Evolutionary conservation across 768 basidiomycete genomes (phyloP).

Genomic region (Boletus rubroflammeus): DNA sequence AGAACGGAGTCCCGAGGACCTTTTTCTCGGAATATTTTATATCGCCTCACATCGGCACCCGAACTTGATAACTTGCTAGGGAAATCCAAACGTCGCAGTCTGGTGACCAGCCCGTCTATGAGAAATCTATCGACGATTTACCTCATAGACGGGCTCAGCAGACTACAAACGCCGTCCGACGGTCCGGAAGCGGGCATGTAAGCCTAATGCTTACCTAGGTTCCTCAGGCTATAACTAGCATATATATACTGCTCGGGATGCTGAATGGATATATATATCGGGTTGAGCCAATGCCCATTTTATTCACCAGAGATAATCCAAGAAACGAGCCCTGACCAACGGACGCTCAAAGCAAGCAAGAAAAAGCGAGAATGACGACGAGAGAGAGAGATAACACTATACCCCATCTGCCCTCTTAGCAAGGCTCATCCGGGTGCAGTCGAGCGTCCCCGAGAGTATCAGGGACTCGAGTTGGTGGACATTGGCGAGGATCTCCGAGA

Average conservation of each 20-base stretch:
- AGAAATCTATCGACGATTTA: too few relatives aligned
- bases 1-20: background rate
- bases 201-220: too few relatives aligned
- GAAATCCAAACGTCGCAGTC: background rate
- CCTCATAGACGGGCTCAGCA: too few relatives aligned
- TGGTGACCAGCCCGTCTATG: too few relatives aligned
- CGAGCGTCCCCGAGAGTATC: slow-evolving; percentile 50
- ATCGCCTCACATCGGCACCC: background rate
- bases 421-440: slow-evolving; percentile 35
- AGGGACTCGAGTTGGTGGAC: slow-evolving; percentile 65
- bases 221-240: too few relatives aligned
- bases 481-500: slow-evolving; percentile 56
- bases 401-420: background rate
- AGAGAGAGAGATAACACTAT: background rate
- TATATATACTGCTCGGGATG: too few relatives aligned
- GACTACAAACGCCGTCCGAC: too few relatives aligned
- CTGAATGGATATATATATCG: too few relatives aligned
- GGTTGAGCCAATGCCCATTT: too few relatives aligned
- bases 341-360: background rate
- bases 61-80: too few relatives aligned
- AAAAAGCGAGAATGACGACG: background rate
- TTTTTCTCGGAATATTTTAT: slow-evolving; percentile 4
- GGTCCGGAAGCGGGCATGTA: too few relatives aligned
- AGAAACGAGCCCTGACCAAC: background rate
- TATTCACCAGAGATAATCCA: background rate